Conservation (phyloP, 805 yeast genomes). For the Kluyveromyces wickerhamii region DNA sequence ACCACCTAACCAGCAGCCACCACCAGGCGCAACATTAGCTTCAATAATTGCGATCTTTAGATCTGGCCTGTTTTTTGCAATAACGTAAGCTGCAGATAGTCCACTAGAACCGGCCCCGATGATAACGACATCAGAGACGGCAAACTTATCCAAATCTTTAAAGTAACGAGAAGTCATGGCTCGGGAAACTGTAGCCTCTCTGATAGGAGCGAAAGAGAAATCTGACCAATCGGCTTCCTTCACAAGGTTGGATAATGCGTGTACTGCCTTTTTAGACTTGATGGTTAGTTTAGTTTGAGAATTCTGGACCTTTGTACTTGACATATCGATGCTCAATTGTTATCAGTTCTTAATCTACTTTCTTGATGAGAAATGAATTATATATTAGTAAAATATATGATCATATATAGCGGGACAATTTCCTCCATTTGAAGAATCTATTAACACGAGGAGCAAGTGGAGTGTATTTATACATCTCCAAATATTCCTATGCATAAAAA, state of each 20-base stretch:
- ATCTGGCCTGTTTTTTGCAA: constrained; percentile 69
- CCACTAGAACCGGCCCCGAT: constrained; percentile 79
- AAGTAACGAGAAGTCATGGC: constrained; percentile 75
- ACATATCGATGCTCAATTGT: no score
- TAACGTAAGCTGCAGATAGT: constrained; percentile 63
- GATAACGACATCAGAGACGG: constrained; percentile 67
- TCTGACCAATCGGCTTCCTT: constrained; percentile 50
- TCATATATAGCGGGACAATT: no score
- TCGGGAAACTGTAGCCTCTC: constrained; percentile 71
- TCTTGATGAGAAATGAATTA: no score
- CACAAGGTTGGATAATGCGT: constrained; percentile 27
- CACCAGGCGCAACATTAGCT: constrained; percentile 71
- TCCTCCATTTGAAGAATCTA: no score
- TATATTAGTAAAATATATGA: no score
- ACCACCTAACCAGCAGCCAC: constrained; percentile 76
- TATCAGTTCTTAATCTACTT: no score
- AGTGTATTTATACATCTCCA: no score
- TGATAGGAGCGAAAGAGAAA: constrained; percentile 61
- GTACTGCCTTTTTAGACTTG: constrained; percentile 8
- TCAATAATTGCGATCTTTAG: constrained; percentile 66
- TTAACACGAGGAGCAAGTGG: no score
- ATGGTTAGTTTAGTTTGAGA: background rate
- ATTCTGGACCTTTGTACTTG: background rate
- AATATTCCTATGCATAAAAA: no score
- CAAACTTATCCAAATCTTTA: constrained; percentile 61